Percentiles rank a stretch among this genome's conserved stretches.
Conservation (phyloP, 2,329 filamentous ascomycete genomes). For the Diaporthe citriasiana region DNA sequence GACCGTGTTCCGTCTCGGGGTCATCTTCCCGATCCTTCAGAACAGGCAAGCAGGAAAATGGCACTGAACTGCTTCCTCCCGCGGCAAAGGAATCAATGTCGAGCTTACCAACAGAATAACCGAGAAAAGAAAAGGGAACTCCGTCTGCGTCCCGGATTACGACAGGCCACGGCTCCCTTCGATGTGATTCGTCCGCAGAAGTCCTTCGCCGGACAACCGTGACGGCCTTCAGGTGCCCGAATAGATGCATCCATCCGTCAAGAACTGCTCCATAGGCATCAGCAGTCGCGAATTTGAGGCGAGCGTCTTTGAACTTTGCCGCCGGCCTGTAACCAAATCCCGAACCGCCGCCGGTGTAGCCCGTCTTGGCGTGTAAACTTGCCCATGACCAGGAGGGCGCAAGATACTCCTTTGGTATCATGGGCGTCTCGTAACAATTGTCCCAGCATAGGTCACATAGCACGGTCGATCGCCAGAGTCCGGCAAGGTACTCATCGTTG, state of each 20-base stretch:
- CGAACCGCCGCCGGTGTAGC: rapidly evolving
- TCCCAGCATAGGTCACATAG: not conserved
- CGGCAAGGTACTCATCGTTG: not conserved
- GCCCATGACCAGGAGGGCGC: constrained; percentile 23
- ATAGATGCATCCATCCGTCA: not conserved
- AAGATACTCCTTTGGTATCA: not conserved
- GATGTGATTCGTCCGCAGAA: no score
- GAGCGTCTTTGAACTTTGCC: not conserved
- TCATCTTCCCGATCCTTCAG: not conserved
- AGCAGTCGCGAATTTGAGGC: not conserved
- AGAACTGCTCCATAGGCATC: not conserved
- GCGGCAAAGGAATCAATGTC: not conserved
- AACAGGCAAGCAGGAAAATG: not conserved
- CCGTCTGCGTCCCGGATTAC: not conserved
- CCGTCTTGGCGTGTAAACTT: not conserved
- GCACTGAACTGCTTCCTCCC: not conserved
- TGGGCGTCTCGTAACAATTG: rapidly evolving
- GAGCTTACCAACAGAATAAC: not conserved
- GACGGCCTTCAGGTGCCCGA: not conserved
- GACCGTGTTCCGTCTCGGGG: not conserved
- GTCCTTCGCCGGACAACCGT: not conserved
- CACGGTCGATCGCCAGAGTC: not conserved
- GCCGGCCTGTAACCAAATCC: not conserved
- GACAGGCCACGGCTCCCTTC: not conserved
- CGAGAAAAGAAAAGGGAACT: not conserved